A percentile compares a stretch with the other conserved stretches of the same genome.
Conservation (phyloP, 257 asterid genomes). For the Solanum etuberosum region DNA sequence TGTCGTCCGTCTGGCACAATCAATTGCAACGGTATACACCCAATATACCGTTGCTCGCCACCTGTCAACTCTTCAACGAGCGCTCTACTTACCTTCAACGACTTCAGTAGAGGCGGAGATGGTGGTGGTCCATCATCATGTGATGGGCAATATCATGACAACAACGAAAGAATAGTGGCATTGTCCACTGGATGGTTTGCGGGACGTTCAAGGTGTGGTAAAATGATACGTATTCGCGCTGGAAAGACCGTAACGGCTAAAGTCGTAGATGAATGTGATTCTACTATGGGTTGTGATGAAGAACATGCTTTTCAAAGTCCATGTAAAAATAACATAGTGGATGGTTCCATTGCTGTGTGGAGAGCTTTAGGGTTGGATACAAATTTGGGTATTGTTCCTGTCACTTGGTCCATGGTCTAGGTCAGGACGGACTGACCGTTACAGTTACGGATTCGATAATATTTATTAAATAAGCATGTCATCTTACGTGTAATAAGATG, state of each 20-base stretch:
- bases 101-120: conserved; percentile 30
- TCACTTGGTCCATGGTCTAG: conserved; percentile 32
- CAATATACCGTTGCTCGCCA: conserved; percentile 26
- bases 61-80: conserved; percentile 22
- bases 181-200: conserved; percentile 37
- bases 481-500: not conserved
- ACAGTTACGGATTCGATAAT: not conserved
- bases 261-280: conserved; percentile 55
- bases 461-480: not conserved
- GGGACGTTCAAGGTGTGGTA: conserved; percentile 17
- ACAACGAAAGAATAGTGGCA: conserved; percentile 24
- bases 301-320: conserved; percentile 30
- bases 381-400: conserved; percentile 1
- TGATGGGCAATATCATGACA: conserved; percentile 14
- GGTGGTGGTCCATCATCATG: conserved; percentile 31
- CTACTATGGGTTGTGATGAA: conserved; percentile 32
- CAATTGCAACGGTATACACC: not conserved
- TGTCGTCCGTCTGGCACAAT: not conserved
- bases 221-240: conserved; percentile 15
- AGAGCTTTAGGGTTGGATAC: conserved; percentile 11
- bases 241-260: conserved; percentile 32
- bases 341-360: conserved; percentile 31
- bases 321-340: conserved; percentile 24
- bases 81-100: conserved; percentile 28
- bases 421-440: accelerated